Evolutionary conservation across 2,329 filamentous ascomycete genomes (phyloP), one percentile per base, ranked within the genome.

Genomic region (Hypomyces perniciosus): DNA sequence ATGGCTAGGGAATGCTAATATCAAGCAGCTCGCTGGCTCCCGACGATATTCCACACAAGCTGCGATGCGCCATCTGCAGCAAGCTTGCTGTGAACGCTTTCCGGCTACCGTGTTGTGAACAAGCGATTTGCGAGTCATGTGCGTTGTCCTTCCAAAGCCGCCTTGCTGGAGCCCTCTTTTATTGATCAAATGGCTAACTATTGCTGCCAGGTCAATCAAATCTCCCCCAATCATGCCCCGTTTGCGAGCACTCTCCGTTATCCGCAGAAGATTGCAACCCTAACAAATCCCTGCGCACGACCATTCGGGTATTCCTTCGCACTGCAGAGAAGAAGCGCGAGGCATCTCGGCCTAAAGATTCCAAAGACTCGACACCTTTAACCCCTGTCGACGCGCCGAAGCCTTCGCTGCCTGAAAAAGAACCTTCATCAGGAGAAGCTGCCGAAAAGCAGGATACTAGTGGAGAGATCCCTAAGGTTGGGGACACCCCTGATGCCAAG

Each of bases 11-110:
- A 46, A 42, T 38, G 26, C 27, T 45, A 47, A 52, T 50, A 43
- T 59, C n/a, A 47, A 50, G 13, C 64, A 95, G 90, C 67, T 85
- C 87, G 45, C 77, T 96, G 54, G 75, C 82, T 20, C 81, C 86
- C 57, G 88, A 92, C 61, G 89, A 93, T 56, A 90, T 96, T 52
- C 93, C 93, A n/a, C 90, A 91, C 63, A 96, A 96, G 76, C 80
- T 99, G 57, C 87, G 91, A 70, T 99, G 93, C 75, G 90, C 90
- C 47, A 88, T 90, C 60, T 99, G 93, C 72, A 93, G 87, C 72
- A 90, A 88, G 68, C 78, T 97, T 52, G 91, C 90, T 30, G 76
- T 95, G 57, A 95, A 96, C 66, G 89, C 92, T 7, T 95, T 90
- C 67, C 88, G 91, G 56, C 77, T 96, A 29, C 89, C 91, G 1